Conservation (phyloP, 2,329 filamentous ascomycete species). For the Neocucurbitaria cava region DNA sequence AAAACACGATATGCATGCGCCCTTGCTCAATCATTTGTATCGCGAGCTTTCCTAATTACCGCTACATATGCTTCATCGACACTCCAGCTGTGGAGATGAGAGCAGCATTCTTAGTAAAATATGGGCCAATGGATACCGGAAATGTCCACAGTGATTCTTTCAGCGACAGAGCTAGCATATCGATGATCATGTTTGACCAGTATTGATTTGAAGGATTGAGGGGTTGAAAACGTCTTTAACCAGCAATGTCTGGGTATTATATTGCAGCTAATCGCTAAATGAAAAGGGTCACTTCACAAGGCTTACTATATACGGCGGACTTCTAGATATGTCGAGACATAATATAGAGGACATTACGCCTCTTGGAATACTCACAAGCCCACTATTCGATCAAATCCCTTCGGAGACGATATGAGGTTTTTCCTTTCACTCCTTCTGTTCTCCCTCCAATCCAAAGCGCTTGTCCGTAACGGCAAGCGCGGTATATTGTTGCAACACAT, state of each 20-base stretch:
- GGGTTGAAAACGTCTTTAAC: not conserved
- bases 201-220: not conserved
- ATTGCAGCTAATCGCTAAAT: not conserved
- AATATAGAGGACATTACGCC: not conserved
- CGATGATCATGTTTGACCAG: not conserved
- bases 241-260: not conserved
- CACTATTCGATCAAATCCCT: not conserved
- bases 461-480: conserved; percentile 4
- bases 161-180: not conserved
- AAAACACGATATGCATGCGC: no score
- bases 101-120: no score
- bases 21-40: no score
- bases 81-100: not conserved
- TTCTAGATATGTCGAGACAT: not conserved
- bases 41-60: no score
- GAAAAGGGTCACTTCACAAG: not conserved
- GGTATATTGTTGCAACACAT: no score
- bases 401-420: not conserved
- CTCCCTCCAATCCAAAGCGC: not conserved
- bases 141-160: no score
- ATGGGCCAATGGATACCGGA: no score
- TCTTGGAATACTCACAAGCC: not conserved
- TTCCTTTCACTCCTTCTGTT: not conserved
- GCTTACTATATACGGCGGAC: not conserved
- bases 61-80: no score